Evolutionary conservation across 2,329 filamentous ascomycete species (phyloP).

Genomic region (Alternaria rosae): DNA sequence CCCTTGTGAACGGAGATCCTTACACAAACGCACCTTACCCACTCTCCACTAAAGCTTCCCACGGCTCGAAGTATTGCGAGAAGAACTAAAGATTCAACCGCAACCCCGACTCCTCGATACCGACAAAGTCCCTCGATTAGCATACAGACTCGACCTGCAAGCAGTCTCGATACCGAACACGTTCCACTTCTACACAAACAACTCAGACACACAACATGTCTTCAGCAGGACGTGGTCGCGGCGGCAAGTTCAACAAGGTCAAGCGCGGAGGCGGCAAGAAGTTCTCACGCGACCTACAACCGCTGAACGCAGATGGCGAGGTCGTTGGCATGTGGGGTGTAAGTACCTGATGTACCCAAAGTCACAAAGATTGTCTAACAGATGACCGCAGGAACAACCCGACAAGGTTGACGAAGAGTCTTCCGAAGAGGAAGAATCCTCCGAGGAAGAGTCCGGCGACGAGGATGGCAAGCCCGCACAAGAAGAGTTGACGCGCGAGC

Average conservation of each 20-base stretch:
- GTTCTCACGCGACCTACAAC: constrained; percentile 90
- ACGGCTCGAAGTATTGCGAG: constrained; percentile 1
- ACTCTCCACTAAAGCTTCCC: background rate
- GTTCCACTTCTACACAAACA: constrained; percentile 11
- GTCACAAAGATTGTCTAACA: constrained; percentile 24
- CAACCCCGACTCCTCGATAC: background rate
- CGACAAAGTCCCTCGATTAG: background rate
- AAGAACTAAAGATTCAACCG: background rate
- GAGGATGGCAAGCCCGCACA: constrained; percentile 54
- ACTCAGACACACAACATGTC: constrained; percentile 53
- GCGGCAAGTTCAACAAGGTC: constrained; percentile 93
- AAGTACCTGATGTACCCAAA: constrained; percentile 43
- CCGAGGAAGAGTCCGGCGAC: constrained; percentile 54
- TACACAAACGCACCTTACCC: constrained; percentile 13
- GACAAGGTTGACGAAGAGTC: constrained; percentile 62
- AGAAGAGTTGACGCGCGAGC: constrained; percentile 78
- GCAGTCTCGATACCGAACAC: constrained; percentile 3
- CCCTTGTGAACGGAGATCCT: constrained; percentile 6
- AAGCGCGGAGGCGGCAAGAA: constrained; percentile 94
- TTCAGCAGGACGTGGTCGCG: constrained; percentile 73
- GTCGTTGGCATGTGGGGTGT: constrained; percentile 87
- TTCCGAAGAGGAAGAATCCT: constrained; percentile 50
- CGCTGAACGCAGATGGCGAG: constrained; percentile 87
- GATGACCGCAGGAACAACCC: constrained; percentile 36
- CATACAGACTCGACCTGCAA: constrained; percentile 7